Evolutionary conservation across 495 filamentous ascomycete species (phyloP).

Genomic region (Cairneyella variabilis): DNA sequence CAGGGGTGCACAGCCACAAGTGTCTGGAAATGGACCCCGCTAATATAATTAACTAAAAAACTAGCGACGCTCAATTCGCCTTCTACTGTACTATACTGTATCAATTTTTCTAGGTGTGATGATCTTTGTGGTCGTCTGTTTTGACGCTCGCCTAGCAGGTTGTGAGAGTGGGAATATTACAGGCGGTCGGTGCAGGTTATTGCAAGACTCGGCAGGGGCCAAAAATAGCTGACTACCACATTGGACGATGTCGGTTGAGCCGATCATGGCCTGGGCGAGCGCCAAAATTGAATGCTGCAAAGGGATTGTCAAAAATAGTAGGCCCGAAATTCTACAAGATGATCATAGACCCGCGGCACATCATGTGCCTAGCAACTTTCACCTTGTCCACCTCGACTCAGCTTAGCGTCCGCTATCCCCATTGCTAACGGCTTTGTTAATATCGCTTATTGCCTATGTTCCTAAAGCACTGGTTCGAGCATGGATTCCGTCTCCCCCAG

Average conservation of each 20-base stretch:
- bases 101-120: neutral
- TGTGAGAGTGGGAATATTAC: neutral
- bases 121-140: neutral
- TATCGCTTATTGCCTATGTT: neutral
- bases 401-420: neutral
- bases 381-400: no score
- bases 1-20: neutral
- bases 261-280: neutral
- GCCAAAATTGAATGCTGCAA: neutral
- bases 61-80: neutral
- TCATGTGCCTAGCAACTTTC: no score
- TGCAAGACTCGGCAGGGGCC: neutral
- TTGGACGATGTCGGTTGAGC: neutral
- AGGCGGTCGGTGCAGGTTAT: neutral
- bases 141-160: neutral
- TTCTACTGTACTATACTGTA: neutral
- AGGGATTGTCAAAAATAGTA: no score
- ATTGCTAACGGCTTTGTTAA: neutral
- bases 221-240: neutral
- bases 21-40: neutral
- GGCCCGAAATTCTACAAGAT: no score
- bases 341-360: no score
- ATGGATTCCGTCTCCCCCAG: constrained; percentile 2
- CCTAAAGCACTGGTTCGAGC: neutral
- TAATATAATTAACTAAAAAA: neutral